Conservation (phyloP, 2,329 filamentous ascomycete genomes). For the Neonectria hederae region DNA sequence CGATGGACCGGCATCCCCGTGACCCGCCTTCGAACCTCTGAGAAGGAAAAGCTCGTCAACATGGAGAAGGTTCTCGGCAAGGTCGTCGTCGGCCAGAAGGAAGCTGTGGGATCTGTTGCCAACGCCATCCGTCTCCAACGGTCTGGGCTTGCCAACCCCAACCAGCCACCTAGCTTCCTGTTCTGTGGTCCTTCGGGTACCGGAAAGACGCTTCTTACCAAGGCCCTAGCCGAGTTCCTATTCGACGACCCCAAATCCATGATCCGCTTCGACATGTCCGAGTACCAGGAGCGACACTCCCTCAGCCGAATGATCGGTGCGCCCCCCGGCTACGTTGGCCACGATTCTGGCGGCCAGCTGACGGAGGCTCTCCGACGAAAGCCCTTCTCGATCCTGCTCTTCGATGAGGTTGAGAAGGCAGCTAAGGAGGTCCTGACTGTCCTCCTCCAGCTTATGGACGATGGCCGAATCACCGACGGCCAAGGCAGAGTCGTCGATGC, state of each 20-base stretch:
- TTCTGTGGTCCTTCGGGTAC: constrained; percentile 99
- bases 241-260: constrained; percentile 98
- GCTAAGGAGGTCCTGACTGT: constrained; percentile 98
- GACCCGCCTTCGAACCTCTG: constrained; percentile 89
- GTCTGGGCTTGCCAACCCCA: constrained; percentile 93
- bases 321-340: constrained; percentile 95
- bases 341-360: constrained; percentile 94
- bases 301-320: constrained; percentile 98
- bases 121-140: constrained; percentile 96
- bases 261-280: constrained; percentile 99
- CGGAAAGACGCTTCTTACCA: constrained; percentile 96
- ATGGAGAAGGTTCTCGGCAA: constrained; percentile 91
- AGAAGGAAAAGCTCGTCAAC: constrained; percentile 97
- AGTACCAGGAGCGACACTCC: constrained; percentile 97
- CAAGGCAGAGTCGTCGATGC: constrained; percentile 96
- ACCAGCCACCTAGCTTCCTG: constrained; percentile 96
- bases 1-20: constrained; percentile 99
- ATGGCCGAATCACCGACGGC: constrained; percentile 97
- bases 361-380: constrained; percentile 93
- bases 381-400: constrained; percentile 96
- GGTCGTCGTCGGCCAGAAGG: constrained; percentile 91
- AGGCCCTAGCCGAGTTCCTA: constrained; percentile 95
- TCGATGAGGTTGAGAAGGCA: constrained; percentile 98
- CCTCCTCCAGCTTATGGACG: constrained; percentile 98
- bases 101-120: constrained; percentile 91